Percentiles rank a stretch among this genome's conserved stretches.
These are phyloP conservation scores for Cyathus striatus DNA, from an alignment of 768 basidiomycete species.

Conservation along the genomic window DNA sequence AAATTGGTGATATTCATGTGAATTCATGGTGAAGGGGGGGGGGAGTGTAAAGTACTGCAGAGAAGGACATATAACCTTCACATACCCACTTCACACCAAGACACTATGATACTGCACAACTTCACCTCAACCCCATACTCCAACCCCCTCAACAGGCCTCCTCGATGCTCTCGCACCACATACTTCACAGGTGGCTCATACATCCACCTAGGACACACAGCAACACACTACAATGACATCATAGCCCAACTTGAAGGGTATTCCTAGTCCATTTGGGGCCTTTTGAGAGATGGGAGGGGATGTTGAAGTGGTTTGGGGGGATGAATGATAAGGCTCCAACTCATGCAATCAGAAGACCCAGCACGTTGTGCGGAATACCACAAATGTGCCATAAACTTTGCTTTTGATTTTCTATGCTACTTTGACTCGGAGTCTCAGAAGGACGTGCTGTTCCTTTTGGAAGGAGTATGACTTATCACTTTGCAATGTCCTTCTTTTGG, in stretches of 20 bases:
- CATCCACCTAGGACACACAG: slow-evolving; percentile 63
- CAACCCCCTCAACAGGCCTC: slow-evolving; percentile 55
- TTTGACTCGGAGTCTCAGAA: slow-evolving; percentile 71
- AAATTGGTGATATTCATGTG: too few relatives aligned
- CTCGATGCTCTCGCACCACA: slow-evolving; percentile 64
- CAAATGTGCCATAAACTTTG: slow-evolving; percentile 57
- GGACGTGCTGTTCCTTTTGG: slow-evolving; percentile 76
- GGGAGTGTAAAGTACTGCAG: too few relatives aligned
- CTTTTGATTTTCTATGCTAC: slow-evolving; percentile 68
- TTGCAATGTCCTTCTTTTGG: slow-evolving; percentile 81
- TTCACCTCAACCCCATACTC: slow-evolving; percentile 41
- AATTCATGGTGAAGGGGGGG: too few relatives aligned
- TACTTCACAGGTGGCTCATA: slow-evolving; percentile 73
- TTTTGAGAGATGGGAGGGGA: slow-evolving; percentile 48
- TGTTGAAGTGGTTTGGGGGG: slow-evolving; percentile 64
- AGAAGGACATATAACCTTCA: too few relatives aligned
- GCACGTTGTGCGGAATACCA: slow-evolving; percentile 60
- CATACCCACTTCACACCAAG: too few relatives aligned
- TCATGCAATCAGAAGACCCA: slow-evolving; percentile 58
- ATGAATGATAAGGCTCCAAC: slow-evolving; percentile 75
- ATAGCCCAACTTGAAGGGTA: slow-evolving; percentile 76
- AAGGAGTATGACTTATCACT: slow-evolving; percentile 70
- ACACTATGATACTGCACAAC: too few relatives aligned
- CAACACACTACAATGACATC: slow-evolving; percentile 67
- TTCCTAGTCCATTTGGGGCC: slow-evolving; percentile 72